Conservation (phyloP, 441 rosid genomes). For the Jatropha multifida region DNA sequence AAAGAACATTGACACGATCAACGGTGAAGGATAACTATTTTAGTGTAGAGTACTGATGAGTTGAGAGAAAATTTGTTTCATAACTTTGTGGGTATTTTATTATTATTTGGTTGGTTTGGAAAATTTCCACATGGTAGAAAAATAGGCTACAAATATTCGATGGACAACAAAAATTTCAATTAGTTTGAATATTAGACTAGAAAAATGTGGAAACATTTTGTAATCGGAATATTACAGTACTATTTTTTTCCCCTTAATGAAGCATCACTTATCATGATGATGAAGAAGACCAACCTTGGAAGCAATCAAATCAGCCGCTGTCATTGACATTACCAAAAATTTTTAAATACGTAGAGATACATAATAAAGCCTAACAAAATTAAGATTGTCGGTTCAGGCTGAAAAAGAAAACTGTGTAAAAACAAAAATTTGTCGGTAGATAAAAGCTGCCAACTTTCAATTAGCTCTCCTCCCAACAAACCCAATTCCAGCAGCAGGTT, state of each 20-base stretch:
- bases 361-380: background rate
- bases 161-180: no score
- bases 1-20: background rate
- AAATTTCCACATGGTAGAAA: no score
- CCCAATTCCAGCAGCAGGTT: background rate
- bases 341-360: slow-evolving; percentile 1
- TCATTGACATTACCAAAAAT: slow-evolving; percentile 1
- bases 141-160: no score
- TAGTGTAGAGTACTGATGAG: background rate
- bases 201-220: background rate
- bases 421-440: background rate
- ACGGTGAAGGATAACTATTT: background rate
- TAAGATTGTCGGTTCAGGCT: background rate
- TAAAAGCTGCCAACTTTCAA: background rate
- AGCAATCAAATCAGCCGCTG: slow-evolving; percentile 12
- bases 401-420: background rate
- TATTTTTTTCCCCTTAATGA: background rate
- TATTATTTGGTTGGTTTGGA: background rate
- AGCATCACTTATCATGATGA: background rate
- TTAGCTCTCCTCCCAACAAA: background rate
- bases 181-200: no score
- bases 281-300: slow-evolving; percentile 11
- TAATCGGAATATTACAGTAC: background rate
- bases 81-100: background rate
- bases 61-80: slow-evolving; percentile 8